Conservation (phyloP, 2,329 filamentous ascomycete genomes). For the Chrysosporium keratinophilum region DNA sequence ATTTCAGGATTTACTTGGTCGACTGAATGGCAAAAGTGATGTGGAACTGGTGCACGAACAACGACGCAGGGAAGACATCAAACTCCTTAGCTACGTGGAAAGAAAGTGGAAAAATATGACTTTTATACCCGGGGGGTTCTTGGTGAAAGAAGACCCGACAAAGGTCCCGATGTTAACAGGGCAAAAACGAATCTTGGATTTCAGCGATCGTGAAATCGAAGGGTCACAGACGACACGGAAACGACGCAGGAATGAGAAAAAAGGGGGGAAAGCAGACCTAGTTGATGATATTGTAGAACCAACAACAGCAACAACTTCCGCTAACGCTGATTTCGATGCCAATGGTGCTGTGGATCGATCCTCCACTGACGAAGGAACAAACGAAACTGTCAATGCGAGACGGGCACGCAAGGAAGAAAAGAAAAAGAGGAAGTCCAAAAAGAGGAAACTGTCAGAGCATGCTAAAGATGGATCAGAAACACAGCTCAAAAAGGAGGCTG, state of each 20-base stretch:
- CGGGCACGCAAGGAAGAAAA: conserved; percentile 18
- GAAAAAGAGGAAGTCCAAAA: conserved; percentile 23
- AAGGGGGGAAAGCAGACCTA: conserved; percentile 3
- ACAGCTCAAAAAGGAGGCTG: neutral
- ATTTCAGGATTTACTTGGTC: conserved; percentile 74
- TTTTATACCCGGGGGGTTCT: conserved; percentile 76
- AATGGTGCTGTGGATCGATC: neutral
- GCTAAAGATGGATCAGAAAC: neutral
- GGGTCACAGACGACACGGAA: conserved; percentile 20
- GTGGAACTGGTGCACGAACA: conserved; percentile 61
- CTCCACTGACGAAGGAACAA: neutral
- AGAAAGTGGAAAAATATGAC: conserved; percentile 68
- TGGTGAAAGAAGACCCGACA: conserved; percentile 43
- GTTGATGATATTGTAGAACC: conserved; percentile 13
- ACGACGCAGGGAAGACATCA: conserved; percentile 56
- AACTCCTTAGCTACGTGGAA: conserved; percentile 62
- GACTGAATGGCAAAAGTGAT: conserved; percentile 79
- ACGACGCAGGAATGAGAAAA: conserved; percentile 25
- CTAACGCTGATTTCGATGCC: conserved; percentile 17
- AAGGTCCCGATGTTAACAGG: conserved; percentile 37
- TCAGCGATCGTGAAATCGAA: conserved; percentile 22
- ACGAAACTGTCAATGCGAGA: neutral
- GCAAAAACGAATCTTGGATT: conserved; percentile 40
- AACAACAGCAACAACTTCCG: neutral
- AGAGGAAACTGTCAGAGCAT: conserved; percentile 22